These are phyloP conservation scores for Pseudogymnoascus sp. DNA, from an alignment of 2,329 filamentous ascomycete species.

Conservation along the genomic window DNA sequence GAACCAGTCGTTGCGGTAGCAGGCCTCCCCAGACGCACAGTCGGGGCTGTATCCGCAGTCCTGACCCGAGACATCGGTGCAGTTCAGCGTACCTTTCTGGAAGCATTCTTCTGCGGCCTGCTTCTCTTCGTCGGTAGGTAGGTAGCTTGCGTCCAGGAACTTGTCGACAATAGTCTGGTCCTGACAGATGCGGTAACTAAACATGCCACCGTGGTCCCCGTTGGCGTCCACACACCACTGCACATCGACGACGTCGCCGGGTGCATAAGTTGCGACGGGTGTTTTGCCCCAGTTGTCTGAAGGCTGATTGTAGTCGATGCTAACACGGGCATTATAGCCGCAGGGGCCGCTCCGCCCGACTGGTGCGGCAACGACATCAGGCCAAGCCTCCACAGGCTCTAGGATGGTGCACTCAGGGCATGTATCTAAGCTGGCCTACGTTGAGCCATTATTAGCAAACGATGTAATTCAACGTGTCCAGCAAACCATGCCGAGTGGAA, in stretches of 20 bases:
- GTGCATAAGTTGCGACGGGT: conserved; percentile 36
- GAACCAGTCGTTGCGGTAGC: conserved; percentile 46
- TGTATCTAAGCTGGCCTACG: conserved; percentile 38
- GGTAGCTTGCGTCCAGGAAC: conserved; percentile 38
- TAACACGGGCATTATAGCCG: conserved; percentile 45
- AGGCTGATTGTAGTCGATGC: conserved; percentile 42
- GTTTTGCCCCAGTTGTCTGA: conserved; percentile 34
- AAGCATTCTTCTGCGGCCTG: conserved; percentile 46
- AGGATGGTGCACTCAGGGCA: conserved; percentile 48
- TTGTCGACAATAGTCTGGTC: conserved; percentile 43
- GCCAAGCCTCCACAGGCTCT: conserved; percentile 44
- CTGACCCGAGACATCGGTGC: conserved; percentile 43
- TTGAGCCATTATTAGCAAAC: not conserved
- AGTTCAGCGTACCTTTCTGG: conserved; percentile 37
- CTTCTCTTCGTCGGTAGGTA: conserved; percentile 44
- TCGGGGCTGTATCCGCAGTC: conserved; percentile 41
- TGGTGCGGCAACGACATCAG: conserved; percentile 36
- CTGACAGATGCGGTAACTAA: conserved; percentile 45
- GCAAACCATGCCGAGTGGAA: conserved; percentile 11
- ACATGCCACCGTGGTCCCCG: conserved; percentile 50
- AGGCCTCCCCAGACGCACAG: conserved; percentile 36
- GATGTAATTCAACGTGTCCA: not conserved
- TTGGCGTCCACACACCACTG: conserved; percentile 50
- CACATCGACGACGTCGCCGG: conserved; percentile 40
- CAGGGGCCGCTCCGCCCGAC: conserved; percentile 43